A percentile compares a stretch with the other conserved stretches of the same genome.
Evolutionary conservation across 192 early-diverging fungal genomes (phyloP).

Genomic region (Obelidium mucronatum): DNA sequence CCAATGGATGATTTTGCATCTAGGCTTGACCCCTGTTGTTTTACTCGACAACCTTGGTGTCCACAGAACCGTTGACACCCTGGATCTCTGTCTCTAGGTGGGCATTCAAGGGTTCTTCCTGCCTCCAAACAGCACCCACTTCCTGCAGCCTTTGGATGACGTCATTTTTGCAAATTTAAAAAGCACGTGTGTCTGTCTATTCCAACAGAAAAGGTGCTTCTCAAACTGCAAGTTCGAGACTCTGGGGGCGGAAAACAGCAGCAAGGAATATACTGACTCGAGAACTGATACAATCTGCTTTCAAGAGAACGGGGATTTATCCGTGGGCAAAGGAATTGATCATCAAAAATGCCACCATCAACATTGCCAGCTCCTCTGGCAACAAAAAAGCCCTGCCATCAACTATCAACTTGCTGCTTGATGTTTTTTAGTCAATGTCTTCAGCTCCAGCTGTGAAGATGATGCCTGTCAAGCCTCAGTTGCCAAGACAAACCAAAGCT

Average conservation of each 20-base stretch:
- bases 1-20: neutral
- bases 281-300: too few species aligned
- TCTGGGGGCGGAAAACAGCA: neutral
- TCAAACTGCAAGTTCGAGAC: neutral
- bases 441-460: too few species aligned
- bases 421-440: too few species aligned
- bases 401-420: too few species aligned
- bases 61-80: neutral
- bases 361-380: too few species aligned
- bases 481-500: too few species aligned
- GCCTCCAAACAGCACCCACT: neutral
- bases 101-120: neutral
- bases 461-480: too few species aligned
- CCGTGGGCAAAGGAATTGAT: too few species aligned
- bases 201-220: neutral
- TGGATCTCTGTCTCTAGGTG: neutral
- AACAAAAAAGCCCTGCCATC: too few species aligned
- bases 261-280: neutral
- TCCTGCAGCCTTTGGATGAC: conserved; percentile 12
- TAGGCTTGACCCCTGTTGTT: conserved; percentile 2
- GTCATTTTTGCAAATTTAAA: conserved; percentile 5
- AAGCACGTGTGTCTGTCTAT: neutral
- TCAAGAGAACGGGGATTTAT: too few species aligned
- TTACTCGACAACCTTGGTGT: neutral
- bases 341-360: too few species aligned